Evolutionary conservation across 2,329 filamentous ascomycete genomes (phyloP).

Genomic region (Metarhizium guizhouense): DNA sequence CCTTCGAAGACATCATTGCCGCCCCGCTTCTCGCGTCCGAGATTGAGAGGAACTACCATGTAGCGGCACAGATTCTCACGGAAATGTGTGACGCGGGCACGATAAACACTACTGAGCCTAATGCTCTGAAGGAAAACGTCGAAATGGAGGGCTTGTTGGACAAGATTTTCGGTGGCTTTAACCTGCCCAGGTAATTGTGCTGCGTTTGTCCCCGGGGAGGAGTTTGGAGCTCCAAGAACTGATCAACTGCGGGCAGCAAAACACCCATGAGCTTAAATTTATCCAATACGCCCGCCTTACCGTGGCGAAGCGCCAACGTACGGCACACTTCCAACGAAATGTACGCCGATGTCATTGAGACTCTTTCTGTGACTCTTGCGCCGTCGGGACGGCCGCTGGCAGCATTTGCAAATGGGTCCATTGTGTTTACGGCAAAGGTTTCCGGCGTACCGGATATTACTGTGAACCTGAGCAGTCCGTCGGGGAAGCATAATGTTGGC

Average conservation of each 20-base stretch:
- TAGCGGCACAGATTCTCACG: conserved; percentile 82
- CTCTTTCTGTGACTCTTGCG: conserved; percentile 76
- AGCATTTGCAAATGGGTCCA: conserved; percentile 82
- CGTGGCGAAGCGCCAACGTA: conserved; percentile 87
- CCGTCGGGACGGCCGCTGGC: conserved; percentile 82
- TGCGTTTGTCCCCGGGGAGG: neutral
- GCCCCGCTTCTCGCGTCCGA: conserved; percentile 77
- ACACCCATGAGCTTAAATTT: conserved; percentile 27
- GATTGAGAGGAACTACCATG: conserved; percentile 85
- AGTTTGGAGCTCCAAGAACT: conserved; percentile 1
- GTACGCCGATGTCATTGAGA: conserved; percentile 93
- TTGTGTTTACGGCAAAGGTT: conserved; percentile 91
- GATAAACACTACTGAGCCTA: conserved; percentile 86
- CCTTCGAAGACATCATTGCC: conserved; percentile 88
- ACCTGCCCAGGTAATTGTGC: conserved; percentile 57
- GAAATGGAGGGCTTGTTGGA: conserved; percentile 87
- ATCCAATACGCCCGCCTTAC: conserved; percentile 50
- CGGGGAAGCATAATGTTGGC: conserved; percentile 67
- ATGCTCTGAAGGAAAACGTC: conserved; percentile 82
- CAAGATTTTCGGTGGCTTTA: conserved; percentile 81
- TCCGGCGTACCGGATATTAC: conserved; percentile 90
- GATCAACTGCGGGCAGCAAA: conserved; percentile 25
- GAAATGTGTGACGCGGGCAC: conserved; percentile 95
- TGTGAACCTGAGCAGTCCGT: conserved; percentile 69
- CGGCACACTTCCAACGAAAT: conserved; percentile 94